phyloP scores from a whole-genome alignment of 495 filamentous ascomycete species.

The Penicillium diatomitis region DNA sequence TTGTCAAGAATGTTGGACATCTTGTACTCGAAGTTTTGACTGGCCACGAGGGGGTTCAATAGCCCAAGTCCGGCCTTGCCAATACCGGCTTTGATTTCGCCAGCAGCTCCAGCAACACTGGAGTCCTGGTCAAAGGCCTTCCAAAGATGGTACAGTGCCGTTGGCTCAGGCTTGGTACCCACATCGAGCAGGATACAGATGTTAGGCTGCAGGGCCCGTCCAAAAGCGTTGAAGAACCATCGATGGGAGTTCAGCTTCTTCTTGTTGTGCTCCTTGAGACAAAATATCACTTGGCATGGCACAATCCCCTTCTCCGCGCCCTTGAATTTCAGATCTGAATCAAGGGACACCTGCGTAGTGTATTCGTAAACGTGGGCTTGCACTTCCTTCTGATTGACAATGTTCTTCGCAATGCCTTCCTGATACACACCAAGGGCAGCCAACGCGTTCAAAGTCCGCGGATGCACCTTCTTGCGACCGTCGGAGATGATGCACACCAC shows the following conservation, averaged over 20 bases:
- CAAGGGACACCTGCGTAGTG: slow-evolving; percentile 93
- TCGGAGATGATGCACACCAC: slow-evolving; percentile 95
- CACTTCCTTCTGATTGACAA: slow-evolving; percentile 82
- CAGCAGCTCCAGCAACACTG: slow-evolving; percentile 90
- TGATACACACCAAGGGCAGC: slow-evolving; percentile 99
- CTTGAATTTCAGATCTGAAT: slow-evolving; percentile 94
- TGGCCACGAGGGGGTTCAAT: slow-evolving; percentile 89
- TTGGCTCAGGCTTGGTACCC: slow-evolving; percentile 79
- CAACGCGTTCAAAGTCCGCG: slow-evolving; percentile 86
- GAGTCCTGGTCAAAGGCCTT: slow-evolving; percentile 98
- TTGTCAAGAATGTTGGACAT: slow-evolving; percentile 99
- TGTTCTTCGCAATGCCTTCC: slow-evolving; percentile 96
- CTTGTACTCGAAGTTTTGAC: slow-evolving; percentile 99
- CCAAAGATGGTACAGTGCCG: slow-evolving; percentile 95
- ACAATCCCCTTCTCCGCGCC: slow-evolving; percentile 98
- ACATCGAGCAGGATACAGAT: slow-evolving; percentile 96
- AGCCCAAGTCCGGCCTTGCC: slow-evolving; percentile 74
- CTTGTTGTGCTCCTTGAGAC: slow-evolving; percentile 93
- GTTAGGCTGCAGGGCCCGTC: slow-evolving; percentile 84
- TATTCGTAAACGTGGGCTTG: slow-evolving; percentile 96
- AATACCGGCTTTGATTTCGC: slow-evolving; percentile 95
- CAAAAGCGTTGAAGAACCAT: slow-evolving; percentile 99
- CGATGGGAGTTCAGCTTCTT: slow-evolving; percentile 98
- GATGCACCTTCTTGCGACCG: slow-evolving; percentile 88
- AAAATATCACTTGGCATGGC: slow-evolving; percentile 98